phyloP scores from a whole-genome alignment of 1,284 basidiomycete species.

The Neotropicomus parvogracilis region DNA sequence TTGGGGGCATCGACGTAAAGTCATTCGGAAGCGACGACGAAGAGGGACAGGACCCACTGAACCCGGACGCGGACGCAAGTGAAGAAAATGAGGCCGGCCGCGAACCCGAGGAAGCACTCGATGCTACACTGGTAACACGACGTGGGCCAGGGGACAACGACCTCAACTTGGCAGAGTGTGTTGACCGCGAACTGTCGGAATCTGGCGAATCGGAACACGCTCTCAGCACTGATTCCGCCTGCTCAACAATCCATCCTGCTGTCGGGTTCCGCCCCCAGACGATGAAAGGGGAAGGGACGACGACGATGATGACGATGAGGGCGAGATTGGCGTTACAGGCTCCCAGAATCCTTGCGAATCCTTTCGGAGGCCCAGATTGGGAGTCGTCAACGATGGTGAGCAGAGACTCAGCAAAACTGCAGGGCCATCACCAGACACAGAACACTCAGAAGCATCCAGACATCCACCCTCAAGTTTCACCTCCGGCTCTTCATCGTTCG shows the following conservation, averaged over 20 bases:
- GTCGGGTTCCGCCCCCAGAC: conserved; percentile 7
- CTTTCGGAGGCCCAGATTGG: conserved; percentile 13
- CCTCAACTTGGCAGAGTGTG: conserved; percentile 11
- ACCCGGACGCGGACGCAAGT: conserved; percentile 3
- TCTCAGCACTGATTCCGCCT: neutral
- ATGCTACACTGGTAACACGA: conserved; percentile 2
- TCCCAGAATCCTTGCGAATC: conserved; percentile 34
- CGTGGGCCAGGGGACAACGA: conserved; percentile 22
- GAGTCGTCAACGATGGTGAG: conserved; percentile 13
- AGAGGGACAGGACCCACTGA: conserved; percentile 10
- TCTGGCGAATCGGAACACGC: conserved; percentile 1
- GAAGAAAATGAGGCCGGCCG: conserved; percentile 13
- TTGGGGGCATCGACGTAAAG: conserved; percentile 3
- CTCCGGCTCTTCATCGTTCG: conserved; percentile 6
- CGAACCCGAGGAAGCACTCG: conserved; percentile 11
- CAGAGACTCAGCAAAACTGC: conserved; percentile 5
- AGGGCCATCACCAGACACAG: conserved; percentile 3
- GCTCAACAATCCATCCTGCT: conserved; percentile 8
- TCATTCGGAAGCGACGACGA: conserved; percentile 11
- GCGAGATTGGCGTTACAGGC: conserved; percentile 19
- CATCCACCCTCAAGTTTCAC: neutral
- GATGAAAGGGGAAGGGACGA: conserved; percentile 20
- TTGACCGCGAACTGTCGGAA: neutral
- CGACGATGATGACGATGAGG: conserved; percentile 21
- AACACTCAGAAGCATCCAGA: neutral